Evolutionary conservation across 441 rosid genomes (phyloP).

Genomic region (Erodium trifolium): DNA sequence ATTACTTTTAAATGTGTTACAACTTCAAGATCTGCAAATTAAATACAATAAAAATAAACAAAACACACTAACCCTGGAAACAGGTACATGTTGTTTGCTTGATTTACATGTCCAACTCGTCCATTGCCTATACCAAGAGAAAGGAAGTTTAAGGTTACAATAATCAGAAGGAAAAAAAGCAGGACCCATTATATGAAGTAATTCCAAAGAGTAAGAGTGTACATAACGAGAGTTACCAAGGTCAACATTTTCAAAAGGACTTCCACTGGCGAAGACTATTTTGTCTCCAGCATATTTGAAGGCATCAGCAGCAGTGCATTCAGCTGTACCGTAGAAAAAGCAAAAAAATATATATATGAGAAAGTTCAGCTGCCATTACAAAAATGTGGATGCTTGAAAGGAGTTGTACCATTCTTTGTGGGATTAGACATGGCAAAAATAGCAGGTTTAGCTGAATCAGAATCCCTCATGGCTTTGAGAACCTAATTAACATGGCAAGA

Average conservation of each 20-base stretch:
- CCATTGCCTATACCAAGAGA: constrained; percentile 58
- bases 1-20: not conserved
- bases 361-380: constrained; percentile 14
- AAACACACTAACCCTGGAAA: constrained; percentile 78
- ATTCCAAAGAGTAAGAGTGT: constrained; percentile 13
- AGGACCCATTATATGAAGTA: constrained; percentile 12
- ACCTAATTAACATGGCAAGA: constrained; percentile 45
- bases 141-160: constrained; percentile 12
- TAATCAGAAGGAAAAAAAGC: constrained; percentile 12
- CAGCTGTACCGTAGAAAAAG: constrained; percentile 45
- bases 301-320: constrained; percentile 92
- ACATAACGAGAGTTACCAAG: constrained; percentile 46
- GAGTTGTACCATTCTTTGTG: constrained; percentile 63
- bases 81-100: constrained; percentile 97
- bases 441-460: constrained; percentile 75
- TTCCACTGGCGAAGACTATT: constrained; percentile 93
- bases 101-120: constrained; percentile 83
- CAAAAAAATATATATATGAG: constrained; percentile 16
- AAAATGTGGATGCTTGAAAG: constrained; percentile 11
- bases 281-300: constrained; percentile 86
- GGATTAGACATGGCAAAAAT: constrained; percentile 99
- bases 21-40: not conserved
- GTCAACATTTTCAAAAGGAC: constrained; percentile 77
- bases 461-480: constrained; percentile 84
- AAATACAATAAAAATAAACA: constrained; percentile 10